Conservation (phyloP, 768 basidiomycete species). For the Cyclocybe aegerita region DNA sequence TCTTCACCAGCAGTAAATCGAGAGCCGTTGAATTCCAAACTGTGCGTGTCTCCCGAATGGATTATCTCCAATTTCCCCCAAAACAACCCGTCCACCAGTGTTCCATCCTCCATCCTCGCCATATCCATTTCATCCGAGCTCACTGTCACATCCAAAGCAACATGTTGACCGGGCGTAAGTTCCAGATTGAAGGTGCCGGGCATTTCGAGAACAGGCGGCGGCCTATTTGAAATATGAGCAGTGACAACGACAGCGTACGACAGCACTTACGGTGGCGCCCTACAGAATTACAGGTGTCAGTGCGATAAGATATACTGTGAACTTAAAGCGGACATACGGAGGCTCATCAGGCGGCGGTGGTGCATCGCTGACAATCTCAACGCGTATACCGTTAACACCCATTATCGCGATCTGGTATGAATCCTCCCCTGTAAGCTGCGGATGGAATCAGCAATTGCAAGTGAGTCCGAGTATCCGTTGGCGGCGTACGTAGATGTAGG, state of each 20-base stretch:
- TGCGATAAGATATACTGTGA: slow-evolving; percentile 17
- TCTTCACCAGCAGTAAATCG: slow-evolving; percentile 63
- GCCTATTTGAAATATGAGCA: slow-evolving; percentile 27
- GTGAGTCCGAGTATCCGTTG: slow-evolving; percentile 1
- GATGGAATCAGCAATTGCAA: slow-evolving; percentile 11
- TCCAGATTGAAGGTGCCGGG: slow-evolving; percentile 83
- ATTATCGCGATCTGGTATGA: slow-evolving; percentile 88
- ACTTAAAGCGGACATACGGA: slow-evolving; percentile 52
- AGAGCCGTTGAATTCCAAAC: slow-evolving; percentile 82
- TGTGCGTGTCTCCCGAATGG: slow-evolving; percentile 74
- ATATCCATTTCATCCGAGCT: slow-evolving; percentile 85
- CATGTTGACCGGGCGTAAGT: slow-evolving; percentile 73
- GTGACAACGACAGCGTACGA: neutral
- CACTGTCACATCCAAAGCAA: slow-evolving; percentile 78
- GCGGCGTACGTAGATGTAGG: slow-evolving; percentile 75
- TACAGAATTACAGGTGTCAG: slow-evolving; percentile 18
- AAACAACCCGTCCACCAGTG: slow-evolving; percentile 80
- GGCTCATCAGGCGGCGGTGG: slow-evolving; percentile 85
- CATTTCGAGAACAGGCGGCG: slow-evolving; percentile 82
- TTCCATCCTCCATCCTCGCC: slow-evolving; percentile 90
- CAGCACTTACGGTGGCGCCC: slow-evolving; percentile 46
- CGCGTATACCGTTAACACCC: slow-evolving; percentile 78
- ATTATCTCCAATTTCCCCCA: slow-evolving; percentile 88
- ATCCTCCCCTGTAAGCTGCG: slow-evolving; percentile 78
- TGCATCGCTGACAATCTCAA: slow-evolving; percentile 84